Percentiles rank a stretch among this genome's conserved stretches.
Evolutionary conservation across 768 basidiomycete genomes (phyloP).

Genomic region (Auriscalpium orientale): DNA sequence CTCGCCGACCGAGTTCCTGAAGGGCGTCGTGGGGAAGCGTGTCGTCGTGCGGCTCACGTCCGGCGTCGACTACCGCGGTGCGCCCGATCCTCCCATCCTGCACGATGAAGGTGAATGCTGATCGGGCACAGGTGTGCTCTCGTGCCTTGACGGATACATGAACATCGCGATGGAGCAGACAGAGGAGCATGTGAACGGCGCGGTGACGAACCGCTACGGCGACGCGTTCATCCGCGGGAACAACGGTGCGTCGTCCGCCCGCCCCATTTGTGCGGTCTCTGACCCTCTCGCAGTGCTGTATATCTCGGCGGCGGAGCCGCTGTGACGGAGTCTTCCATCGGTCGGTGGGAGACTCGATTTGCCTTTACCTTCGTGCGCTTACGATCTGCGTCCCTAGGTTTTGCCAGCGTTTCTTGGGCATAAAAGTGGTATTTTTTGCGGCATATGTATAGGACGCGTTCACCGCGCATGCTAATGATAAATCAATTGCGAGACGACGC

Average conservation of each 20-base stretch:
- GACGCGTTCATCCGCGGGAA: constrained; percentile 95
- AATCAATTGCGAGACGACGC: no score
- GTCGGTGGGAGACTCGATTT: no score
- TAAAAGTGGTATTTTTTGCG: no score
- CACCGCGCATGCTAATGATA: no score
- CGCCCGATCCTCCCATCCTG: neutral
- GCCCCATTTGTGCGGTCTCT: no score
- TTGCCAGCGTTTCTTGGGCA: no score
- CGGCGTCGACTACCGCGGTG: constrained; percentile 8
- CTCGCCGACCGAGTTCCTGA: constrained; percentile 88
- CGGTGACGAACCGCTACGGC: constrained; percentile 84
- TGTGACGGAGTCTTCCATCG: neutral
- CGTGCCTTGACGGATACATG: constrained; percentile 98
- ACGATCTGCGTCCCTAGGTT: no score
- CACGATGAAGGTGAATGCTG: neutral
- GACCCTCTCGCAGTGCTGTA: neutral
- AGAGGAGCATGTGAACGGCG: constrained; percentile 87
- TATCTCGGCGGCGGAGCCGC: neutral
- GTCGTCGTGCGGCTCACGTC: constrained; percentile 74
- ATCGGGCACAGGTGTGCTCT: constrained; percentile 66
- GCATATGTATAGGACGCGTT: no score
- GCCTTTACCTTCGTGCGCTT: no score
- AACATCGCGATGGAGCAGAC: constrained; percentile 98
- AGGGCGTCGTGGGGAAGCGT: constrained; percentile 92
- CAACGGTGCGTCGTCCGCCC: constrained; percentile 51